Base-by-base conservation (phyloP, 306 rosid species). In the Lathyrus tuberosus region DNA sequence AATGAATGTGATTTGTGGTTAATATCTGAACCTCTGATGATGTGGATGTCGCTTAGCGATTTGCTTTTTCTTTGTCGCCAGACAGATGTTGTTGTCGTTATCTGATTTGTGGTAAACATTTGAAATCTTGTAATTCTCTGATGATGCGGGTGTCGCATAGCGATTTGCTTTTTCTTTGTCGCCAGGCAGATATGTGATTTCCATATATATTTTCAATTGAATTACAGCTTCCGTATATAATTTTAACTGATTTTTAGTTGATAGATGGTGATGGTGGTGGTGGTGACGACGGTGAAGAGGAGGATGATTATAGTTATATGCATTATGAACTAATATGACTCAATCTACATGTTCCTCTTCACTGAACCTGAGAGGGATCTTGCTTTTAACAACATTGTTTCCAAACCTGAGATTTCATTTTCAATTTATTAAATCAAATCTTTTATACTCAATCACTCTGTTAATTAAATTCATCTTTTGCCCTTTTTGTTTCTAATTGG, bases 351-450 rank as follows among this genome's bases (percentile, higher is more conserved):
- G 42, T 58, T 9, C 3, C n/a, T 15, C 61, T 8, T 54, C 62
- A 5, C 20, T 1, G 40, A 57, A 28, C 41, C 14, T 30, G 41
- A 11, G 6, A 24, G 24, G 56, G 24, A 17, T 16, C 26, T 17
- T 15, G 56, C 28, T 7, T 16, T 48, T 8, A 17, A 49, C 37
- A 56, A 31, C 22, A 31, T 26, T 30, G 63, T 30, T 58, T 58
- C 42, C 3, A 35, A 20, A 20, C 5, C 11, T 18, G 11, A 26
- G 9, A 10, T 56, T 56, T 57, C 16, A 14, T 60, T 33, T 46
- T 35, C 62, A 46, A 8, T 30, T 70, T 56, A 33, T 24, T 24
- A 70, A n/a, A 5, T 47, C 52, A 56, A 54, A 20, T 56, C 30
- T 17, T 8, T 22, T 17, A 11, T 41, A 9, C 26, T 9, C 47